Percentiles rank a stretch among this genome's conserved stretches.
These are phyloP conservation scores for Viola odorata DNA, from an alignment of 345 rosid species.

Conservation along the genomic window DNA sequence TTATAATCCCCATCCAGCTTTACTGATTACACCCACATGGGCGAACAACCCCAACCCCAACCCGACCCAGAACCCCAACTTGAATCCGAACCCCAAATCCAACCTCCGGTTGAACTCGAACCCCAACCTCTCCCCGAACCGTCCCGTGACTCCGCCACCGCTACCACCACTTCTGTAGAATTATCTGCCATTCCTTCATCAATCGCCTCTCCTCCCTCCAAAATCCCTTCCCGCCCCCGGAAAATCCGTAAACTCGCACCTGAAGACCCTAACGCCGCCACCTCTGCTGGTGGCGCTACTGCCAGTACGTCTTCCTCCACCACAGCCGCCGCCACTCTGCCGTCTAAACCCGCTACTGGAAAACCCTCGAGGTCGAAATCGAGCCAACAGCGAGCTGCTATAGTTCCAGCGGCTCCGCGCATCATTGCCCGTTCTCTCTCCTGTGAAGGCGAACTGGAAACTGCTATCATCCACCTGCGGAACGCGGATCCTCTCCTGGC, in stretches of 20 bases:
- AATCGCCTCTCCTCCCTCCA: conserved; percentile 54
- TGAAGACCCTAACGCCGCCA: conserved; percentile 23
- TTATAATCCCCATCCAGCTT: background rate
- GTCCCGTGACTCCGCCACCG: conserved; percentile 14
- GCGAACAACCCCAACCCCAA: conserved; percentile 47
- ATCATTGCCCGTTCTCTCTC: conserved; percentile 64
- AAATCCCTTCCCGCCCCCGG: conserved; percentile 91
- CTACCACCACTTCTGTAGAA: conserved; percentile 25
- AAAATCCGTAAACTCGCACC: conserved; percentile 75
- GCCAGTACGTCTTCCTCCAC: conserved; percentile 18
- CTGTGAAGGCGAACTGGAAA: conserved; percentile 77
- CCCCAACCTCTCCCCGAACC: conserved; percentile 25
- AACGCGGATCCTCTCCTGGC: conserved; percentile 63
- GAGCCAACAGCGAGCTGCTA: conserved; percentile 34
- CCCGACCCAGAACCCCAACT: conserved; percentile 16
- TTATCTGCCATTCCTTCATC: conserved; percentile 23
- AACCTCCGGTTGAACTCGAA: conserved; percentile 15
- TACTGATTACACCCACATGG: conserved; percentile 42
- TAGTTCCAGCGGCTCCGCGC: conserved; percentile 28
- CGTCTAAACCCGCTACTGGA: conserved; percentile 22
- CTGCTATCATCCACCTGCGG: conserved; percentile 72
- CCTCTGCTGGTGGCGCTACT: conserved; percentile 22
- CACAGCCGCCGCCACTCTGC: conserved; percentile 11
- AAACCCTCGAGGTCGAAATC: conserved; percentile 20
- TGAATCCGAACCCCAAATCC: conserved; percentile 27